Evolutionary conservation across 768 basidiomycete genomes (phyloP).

Genomic region (Auricularia auricula-judae): DNA sequence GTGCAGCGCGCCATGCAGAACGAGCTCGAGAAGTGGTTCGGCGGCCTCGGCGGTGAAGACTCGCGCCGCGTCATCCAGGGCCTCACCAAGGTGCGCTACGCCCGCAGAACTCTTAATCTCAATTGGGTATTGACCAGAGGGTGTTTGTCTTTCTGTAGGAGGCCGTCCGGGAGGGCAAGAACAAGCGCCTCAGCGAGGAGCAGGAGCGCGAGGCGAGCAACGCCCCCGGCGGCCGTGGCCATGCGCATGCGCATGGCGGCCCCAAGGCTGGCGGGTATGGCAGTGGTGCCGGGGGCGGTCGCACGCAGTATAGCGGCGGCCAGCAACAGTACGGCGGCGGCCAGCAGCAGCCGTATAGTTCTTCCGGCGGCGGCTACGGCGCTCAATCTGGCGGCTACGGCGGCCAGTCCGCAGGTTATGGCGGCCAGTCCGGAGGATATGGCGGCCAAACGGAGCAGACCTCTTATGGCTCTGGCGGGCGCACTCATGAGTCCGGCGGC

Average conservation of each 20-base stretch:
- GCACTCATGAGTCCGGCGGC: background rate
- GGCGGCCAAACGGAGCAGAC: slow-evolving; percentile 2
- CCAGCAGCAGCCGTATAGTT: background rate
- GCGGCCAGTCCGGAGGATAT: background rate
- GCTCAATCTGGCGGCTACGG: background rate
- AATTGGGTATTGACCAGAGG: background rate
- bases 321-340: background rate
- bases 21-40: slow-evolving; percentile 42
- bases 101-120: background rate
- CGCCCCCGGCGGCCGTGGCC: background rate
- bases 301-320: background rate
- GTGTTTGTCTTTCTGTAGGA: slow-evolving; percentile 23
- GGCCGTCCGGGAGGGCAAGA: slow-evolving; percentile 42
- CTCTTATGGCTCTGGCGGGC: slow-evolving; percentile 7
- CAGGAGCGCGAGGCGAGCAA: slow-evolving; percentile 11
- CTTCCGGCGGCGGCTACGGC: background rate
- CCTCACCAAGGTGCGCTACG: slow-evolving; percentile 38
- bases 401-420: background rate
- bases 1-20: slow-evolving; percentile 55
- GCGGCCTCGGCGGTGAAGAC: slow-evolving; percentile 33
- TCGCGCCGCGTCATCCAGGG: slow-evolving; percentile 32
- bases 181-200: slow-evolving; percentile 45
- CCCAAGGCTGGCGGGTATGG: background rate
- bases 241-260: background rate
- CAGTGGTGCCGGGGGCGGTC: background rate